A percentile compares a stretch with the other conserved stretches of the same genome.
Conservation (phyloP, 805 yeast genomes). For the Blastobotrys parvus region DNA sequence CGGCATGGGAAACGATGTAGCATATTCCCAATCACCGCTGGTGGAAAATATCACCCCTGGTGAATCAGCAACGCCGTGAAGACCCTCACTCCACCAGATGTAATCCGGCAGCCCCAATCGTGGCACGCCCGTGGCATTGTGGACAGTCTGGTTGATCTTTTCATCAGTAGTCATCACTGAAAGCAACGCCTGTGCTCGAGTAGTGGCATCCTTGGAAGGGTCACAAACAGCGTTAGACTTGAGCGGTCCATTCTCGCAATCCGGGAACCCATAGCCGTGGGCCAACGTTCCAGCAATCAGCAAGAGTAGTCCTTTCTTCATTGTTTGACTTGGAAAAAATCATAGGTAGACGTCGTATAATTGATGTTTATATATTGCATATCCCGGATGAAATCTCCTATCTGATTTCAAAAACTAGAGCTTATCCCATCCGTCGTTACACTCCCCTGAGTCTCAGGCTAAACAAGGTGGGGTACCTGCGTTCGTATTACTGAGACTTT, state of each 20-base stretch:
- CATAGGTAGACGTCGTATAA: too few species aligned
- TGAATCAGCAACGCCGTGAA: constrained; percentile 9
- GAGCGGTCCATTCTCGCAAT: constrained; percentile 2
- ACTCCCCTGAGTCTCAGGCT: too few species aligned
- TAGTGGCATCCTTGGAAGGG: neutral
- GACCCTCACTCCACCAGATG: constrained; percentile 11
- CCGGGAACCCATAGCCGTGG: neutral
- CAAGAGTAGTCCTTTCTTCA: neutral
- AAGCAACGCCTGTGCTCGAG: constrained; percentile 10
- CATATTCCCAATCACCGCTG: constrained; percentile 1
- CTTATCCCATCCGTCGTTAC: too few species aligned
- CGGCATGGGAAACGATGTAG: constrained; percentile 11
- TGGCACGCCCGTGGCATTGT: constrained; percentile 8
- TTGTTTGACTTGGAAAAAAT: too few species aligned
- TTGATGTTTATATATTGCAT: too few species aligned
- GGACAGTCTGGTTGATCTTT: constrained; percentile 7
- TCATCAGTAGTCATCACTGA: constrained; percentile 7
- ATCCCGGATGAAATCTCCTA: too few species aligned
- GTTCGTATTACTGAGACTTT: too few species aligned
- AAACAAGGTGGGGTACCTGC: too few species aligned
- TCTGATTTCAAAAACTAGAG: too few species aligned
- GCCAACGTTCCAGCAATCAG: neutral
- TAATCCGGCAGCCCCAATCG: constrained; percentile 10
- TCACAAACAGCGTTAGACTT: neutral
- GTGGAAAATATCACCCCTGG: constrained; percentile 7